phyloP scores from a whole-genome alignment of 805 yeast genomes.

The Priceomyces melissophilus region DNA sequence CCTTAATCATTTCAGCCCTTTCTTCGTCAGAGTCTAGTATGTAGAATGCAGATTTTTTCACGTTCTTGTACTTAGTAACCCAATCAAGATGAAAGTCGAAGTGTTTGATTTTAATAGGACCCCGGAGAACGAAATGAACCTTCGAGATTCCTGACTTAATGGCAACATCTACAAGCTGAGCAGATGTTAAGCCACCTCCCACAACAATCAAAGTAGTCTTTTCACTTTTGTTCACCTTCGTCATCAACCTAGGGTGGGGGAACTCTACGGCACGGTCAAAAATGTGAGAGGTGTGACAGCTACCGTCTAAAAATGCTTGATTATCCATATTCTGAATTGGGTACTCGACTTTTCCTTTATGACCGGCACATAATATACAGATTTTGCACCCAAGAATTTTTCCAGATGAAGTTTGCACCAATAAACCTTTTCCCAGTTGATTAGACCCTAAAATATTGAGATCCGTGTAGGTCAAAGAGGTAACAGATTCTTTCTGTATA shows the following conservation, averaged over 20 bases:
- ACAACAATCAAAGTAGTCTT: slow-evolving; percentile 29
- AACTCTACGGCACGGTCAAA: slow-evolving; percentile 22
- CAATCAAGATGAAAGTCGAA: slow-evolving; percentile 48
- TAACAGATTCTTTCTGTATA: slow-evolving; percentile 33
- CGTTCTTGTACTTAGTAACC: slow-evolving; percentile 48
- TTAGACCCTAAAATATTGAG: slow-evolving; percentile 20
- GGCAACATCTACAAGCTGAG: slow-evolving; percentile 42
- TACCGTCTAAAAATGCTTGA: slow-evolving; percentile 17
- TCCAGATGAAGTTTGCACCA: slow-evolving; percentile 28
- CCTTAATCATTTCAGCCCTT: slow-evolving; percentile 35
- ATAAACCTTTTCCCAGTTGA: slow-evolving; percentile 28
- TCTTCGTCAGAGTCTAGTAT: slow-evolving; percentile 42
- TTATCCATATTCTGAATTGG: slow-evolving; percentile 17
- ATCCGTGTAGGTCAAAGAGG: slow-evolving; percentile 25
- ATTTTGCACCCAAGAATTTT: slow-evolving; percentile 29
- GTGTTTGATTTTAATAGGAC: slow-evolving; percentile 40
- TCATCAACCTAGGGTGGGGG: slow-evolving; percentile 16
- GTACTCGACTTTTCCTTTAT: slow-evolving; percentile 31
- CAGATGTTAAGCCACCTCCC: slow-evolving; percentile 47
- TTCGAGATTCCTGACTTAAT: slow-evolving; percentile 25
- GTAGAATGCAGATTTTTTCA: slow-evolving; percentile 42
- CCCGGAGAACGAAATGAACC: slow-evolving; percentile 33
- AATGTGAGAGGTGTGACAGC: slow-evolving; percentile 38
- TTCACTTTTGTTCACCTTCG: slow-evolving; percentile 9
- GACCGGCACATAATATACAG: slow-evolving; percentile 36